These are phyloP conservation scores for Euryodendron excelsum DNA, from an alignment of 148 eudicot genomes.

Conservation along the genomic window DNA sequence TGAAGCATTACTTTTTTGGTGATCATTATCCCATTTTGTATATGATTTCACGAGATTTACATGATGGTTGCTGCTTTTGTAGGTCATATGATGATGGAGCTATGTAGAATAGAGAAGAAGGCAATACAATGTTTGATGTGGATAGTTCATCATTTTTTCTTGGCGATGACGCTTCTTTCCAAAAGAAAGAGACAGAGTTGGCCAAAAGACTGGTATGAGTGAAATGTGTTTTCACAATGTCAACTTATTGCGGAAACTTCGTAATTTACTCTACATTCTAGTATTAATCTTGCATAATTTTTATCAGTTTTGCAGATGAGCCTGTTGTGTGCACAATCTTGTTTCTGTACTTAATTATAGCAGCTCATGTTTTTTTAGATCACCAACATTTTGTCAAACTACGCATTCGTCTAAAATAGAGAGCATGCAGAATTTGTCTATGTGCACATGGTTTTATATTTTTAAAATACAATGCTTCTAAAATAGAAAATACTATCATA, in stretches of 20 bases:
- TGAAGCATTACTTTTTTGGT: constrained; percentile 1
- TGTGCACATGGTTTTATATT: neutral
- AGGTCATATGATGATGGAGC: too few relatives aligned
- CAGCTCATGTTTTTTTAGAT: too few relatives aligned
- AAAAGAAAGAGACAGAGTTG: constrained; percentile 84
- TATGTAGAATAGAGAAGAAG: constrained; percentile 98
- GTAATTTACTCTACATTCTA: neutral
- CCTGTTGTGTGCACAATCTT: neutral
- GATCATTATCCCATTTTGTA: neutral
- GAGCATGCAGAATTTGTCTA: neutral
- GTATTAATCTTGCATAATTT: neutral
- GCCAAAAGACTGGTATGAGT: constrained; percentile 75
- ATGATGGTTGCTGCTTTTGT: too few relatives aligned
- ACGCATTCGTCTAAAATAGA: neutral
- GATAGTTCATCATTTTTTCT: constrained; percentile 74
- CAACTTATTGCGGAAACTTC: neutral
- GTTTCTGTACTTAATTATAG: neutral
- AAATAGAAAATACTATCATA: too few relatives aligned
- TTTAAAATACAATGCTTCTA: too few relatives aligned
- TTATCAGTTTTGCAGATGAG: neutral
- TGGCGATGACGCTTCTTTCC: constrained; percentile 72
- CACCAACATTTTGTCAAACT: neutral
- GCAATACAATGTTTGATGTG: constrained; percentile 61
- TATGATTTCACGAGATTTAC: neutral
- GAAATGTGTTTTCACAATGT: neutral